A percentile compares a stretch with the other conserved stretches of the same genome.
phyloP scores from a whole-genome alignment of 306 rosid genomes.

The Herpetospermum pedunculosum region DNA sequence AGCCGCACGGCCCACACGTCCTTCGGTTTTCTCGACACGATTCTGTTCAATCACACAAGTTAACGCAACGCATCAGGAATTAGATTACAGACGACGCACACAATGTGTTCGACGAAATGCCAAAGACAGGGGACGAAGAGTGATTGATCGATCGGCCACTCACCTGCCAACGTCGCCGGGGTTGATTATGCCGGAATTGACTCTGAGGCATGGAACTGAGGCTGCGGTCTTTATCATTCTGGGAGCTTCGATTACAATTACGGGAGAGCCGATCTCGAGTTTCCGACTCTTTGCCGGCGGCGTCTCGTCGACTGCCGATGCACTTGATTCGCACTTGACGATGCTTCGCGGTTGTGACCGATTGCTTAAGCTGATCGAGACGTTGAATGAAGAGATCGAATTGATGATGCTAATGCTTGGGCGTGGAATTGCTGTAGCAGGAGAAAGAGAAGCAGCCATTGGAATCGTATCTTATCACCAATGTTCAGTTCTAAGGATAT shows the following conservation, averaged over 20 bases:
- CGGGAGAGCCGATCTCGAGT: constrained; percentile 65
- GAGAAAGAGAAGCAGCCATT: constrained; percentile 22
- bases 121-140: not conserved
- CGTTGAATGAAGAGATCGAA: constrained; percentile 3
- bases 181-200: constrained; percentile 58
- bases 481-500: not conserved
- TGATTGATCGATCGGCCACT: not conserved
- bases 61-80: not conserved
- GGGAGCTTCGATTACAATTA: constrained; percentile 67
- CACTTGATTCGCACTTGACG: constrained; percentile 40
- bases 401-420: constrained; percentile 9
- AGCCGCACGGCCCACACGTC: constrained; percentile 84
- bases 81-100: not conserved
- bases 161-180: constrained; percentile 91
- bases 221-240: constrained; percentile 62
- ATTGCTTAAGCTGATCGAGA: not conserved
- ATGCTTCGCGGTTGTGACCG: constrained; percentile 10
- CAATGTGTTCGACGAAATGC: not conserved
- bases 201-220: constrained; percentile 58
- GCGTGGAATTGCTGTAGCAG: constrained; percentile 1
- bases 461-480: not conserved
- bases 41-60: constrained; percentile 24
- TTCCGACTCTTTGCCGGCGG: constrained; percentile 13
- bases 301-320: constrained; percentile 20
- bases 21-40: constrained; percentile 76